A percentile compares a stretch with the other conserved stretches of the same genome.
Conservation (phyloP, 805 yeast genomes). For the Candida tibetensis region DNA sequence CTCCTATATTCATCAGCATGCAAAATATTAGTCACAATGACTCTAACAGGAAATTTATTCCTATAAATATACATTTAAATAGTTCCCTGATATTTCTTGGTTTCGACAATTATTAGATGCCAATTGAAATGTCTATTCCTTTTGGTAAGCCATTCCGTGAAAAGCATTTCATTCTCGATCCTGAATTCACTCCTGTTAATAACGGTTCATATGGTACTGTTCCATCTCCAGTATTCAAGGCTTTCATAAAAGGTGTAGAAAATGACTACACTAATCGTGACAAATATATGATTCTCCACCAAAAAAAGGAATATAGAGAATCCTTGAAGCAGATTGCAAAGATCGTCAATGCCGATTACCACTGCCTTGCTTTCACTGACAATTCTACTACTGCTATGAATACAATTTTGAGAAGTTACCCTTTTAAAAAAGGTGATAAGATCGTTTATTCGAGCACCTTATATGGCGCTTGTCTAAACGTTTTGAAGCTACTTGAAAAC, state of each 20-base stretch:
- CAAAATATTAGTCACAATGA: too few relatives aligned
- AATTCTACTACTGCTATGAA: constrained; percentile 65
- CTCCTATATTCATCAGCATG: too few relatives aligned
- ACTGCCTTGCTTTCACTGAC: constrained; percentile 49
- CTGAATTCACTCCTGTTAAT: constrained; percentile 47
- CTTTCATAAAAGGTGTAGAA: constrained; percentile 24
- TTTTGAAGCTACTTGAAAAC: constrained; percentile 41
- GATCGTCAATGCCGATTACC: constrained; percentile 46
- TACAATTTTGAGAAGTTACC: constrained; percentile 52
- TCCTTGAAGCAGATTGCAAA: constrained; percentile 37
- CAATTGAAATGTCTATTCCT: constrained; percentile 9
- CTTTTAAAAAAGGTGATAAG: constrained; percentile 50
- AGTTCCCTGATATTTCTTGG: too few relatives aligned
- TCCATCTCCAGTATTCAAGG: constrained; percentile 47
- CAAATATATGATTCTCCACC: constrained; percentile 30
- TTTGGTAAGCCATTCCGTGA: constrained; percentile 52
- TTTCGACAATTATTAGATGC: too few relatives aligned
- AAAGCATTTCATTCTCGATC: constrained; percentile 46
- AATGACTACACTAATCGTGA: constrained; percentile 46
- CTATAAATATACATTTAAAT: too few relatives aligned
- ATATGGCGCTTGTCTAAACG: constrained; percentile 55
- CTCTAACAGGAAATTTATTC: too few relatives aligned
- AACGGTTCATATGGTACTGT: constrained; percentile 65
- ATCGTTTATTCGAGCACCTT: constrained; percentile 48
- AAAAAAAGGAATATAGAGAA: constrained; percentile 24